Evolutionary conservation across 148 eudicot genomes (phyloP), one percentile per base, ranked within the genome.

Genomic region (Drosera capensis): DNA sequence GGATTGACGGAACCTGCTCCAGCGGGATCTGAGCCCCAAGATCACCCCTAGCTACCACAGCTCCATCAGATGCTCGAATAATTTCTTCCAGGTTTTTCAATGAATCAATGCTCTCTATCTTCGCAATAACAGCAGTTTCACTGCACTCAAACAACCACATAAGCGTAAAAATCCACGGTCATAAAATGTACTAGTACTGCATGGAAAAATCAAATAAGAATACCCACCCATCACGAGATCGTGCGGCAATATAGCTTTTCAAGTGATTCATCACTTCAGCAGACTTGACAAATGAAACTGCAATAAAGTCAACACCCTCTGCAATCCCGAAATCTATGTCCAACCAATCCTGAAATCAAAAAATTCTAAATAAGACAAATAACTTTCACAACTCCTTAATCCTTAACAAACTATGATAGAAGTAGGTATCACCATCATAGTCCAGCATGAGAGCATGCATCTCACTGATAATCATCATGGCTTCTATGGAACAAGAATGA

Each of bases 11-110:
- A 45, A 90, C 99, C 63, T 90, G 88, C 67, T 90, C 99, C 51
- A 90, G 59, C 34, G 99, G 99, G 56, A 90, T 90, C 54, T 90
- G 99, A 11, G 99, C 94, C 21, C 99, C 99, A 56, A 90, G 72
- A 58, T 90, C 99, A 35, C 99, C 99, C 71, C 99, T 71, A 15
- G 99, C 99, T 42, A 90, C 99, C 99, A 90, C 85, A 41, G 86
- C 79, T 51, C 99, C 99, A 55, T 90, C 99, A 22, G 99, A 75
- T 56, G 88, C 94, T 63, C 39, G 67, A 51, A 90, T 70, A 53
- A 90, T 90, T 58, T 90, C 99, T 58, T 81, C 80, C 66, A 85
- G 58, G 67, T 90, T 85, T 65, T 70, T 78, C 52, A 90, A 65
- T 8, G 99, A 90, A 49, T 90, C 99, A 13, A 85, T 58, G 56